Percentiles rank a stretch among this genome's conserved stretches.
These are phyloP conservation scores for Clonostachys byssicola DNA, from an alignment of 2,329 filamentous ascomycete genomes.

Conservation along the genomic window DNA sequence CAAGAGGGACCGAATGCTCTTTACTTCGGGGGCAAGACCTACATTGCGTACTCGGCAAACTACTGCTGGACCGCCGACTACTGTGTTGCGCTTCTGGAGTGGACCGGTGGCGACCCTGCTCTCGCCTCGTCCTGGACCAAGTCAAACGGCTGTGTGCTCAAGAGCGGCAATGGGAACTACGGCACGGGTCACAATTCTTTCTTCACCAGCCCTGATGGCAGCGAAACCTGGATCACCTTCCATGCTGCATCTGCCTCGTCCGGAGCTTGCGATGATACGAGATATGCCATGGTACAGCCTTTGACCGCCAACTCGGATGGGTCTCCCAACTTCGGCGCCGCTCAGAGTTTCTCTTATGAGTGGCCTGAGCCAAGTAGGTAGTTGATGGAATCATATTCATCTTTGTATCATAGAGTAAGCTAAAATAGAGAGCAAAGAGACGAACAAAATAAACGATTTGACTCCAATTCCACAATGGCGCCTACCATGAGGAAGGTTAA, in stretches of 20 bases:
- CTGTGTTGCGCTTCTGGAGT: conserved; percentile 47
- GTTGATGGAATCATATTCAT: not conserved
- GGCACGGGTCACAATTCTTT: conserved; percentile 56
- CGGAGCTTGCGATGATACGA: conserved; percentile 46
- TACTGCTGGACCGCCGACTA: conserved; percentile 54
- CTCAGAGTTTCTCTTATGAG: not conserved
- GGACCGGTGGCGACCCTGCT: conserved; percentile 46
- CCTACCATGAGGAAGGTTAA: too few relatives aligned
- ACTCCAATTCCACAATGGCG: too few relatives aligned
- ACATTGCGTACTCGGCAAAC: conserved; percentile 48
- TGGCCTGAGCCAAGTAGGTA: not conserved
- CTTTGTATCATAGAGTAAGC: too few relatives aligned
- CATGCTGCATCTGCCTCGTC: conserved; percentile 44
- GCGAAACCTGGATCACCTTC: conserved; percentile 50
- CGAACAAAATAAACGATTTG: too few relatives aligned
- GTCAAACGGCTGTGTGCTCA: conserved; percentile 42
- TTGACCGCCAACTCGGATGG: conserved; percentile 46
- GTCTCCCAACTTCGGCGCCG: conserved; percentile 43
- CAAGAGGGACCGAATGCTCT: conserved; percentile 51
- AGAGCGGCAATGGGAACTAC: conserved; percentile 50
- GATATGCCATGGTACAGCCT: conserved; percentile 49
- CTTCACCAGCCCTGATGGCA: conserved; percentile 50
- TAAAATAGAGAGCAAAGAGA: too few relatives aligned
- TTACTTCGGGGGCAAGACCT: conserved; percentile 48
- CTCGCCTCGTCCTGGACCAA: conserved; percentile 42